phyloP scores from a whole-genome alignment of 2,329 filamentous ascomycete species.

The Tolypocladium ovalisporum region DNA sequence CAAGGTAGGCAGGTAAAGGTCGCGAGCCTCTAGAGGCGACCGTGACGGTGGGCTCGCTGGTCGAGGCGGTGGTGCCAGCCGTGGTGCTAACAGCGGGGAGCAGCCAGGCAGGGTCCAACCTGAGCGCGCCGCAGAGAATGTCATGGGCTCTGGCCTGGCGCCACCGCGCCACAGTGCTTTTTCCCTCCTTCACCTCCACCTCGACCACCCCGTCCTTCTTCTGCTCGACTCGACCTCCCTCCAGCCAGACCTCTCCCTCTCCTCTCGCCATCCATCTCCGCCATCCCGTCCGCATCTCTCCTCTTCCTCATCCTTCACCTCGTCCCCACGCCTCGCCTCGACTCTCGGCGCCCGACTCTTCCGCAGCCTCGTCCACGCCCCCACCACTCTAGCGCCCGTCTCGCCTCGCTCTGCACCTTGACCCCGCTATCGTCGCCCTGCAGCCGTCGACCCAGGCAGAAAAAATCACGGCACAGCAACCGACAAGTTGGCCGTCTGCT shows the following conservation, averaged over 20 bases:
- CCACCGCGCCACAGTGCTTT: conserved; percentile 3
- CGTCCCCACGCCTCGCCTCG: conserved; percentile 5
- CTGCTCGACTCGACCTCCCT: conserved; percentile 1
- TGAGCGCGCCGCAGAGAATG: background rate
- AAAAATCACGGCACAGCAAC: background rate
- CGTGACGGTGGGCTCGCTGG: too few relatives aligned
- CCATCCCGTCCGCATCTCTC: conserved; percentile 7
- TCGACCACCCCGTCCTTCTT: conserved; percentile 12
- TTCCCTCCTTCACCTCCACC: conserved; percentile 11
- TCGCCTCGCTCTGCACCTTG: conserved; percentile 6
- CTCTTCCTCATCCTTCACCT: conserved; percentile 9
- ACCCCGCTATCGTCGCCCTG: conserved; percentile 12
- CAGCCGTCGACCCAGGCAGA: conserved; percentile 3
- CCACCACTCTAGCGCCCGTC: conserved; percentile 4
- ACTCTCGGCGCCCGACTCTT: conserved; percentile 4
- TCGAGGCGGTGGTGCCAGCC: background rate
- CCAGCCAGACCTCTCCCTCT: conserved; percentile 10
- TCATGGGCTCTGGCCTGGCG: conserved; percentile 1
- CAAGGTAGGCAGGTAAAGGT: too few relatives aligned
- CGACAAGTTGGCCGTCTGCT: conserved; percentile 5
- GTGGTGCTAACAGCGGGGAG: background rate
- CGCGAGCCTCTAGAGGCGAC: too few relatives aligned
- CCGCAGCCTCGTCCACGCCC: conserved; percentile 3
- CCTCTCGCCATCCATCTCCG: conserved; percentile 11
- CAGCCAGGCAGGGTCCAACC: background rate